Percentiles rank a stretch among this genome's conserved stretches.
Evolutionary conservation across 2,329 filamentous ascomycete genomes (phyloP).

Genomic region (Pseudogymnoascus sp.): DNA sequence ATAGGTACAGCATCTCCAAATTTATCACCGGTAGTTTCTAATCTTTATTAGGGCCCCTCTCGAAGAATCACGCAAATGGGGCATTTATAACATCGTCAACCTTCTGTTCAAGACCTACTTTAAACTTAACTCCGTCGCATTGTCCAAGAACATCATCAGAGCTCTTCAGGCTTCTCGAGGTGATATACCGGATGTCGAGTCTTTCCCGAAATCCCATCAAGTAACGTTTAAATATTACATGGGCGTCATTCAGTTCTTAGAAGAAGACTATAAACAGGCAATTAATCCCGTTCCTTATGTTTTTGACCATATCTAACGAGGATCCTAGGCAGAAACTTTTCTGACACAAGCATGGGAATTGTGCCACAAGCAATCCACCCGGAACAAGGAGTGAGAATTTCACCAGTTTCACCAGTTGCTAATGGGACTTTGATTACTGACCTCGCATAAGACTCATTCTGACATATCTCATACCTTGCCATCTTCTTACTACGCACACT

Average conservation of each 20-base stretch:
- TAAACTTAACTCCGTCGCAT: slow-evolving; percentile 80
- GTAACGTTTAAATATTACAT: slow-evolving; percentile 97
- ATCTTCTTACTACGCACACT: slow-evolving; percentile 78
- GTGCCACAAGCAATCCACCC: slow-evolving; percentile 64
- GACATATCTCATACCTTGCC: slow-evolving; percentile 90
- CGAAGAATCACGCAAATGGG: slow-evolving; percentile 93
- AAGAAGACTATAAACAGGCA: slow-evolving; percentile 83
- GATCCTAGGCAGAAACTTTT: slow-evolving; percentile 63
- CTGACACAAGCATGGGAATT: slow-evolving; percentile 74
- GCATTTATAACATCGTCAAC: slow-evolving; percentile 89
- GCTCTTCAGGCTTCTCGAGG: slow-evolving; percentile 68
- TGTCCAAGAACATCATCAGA: slow-evolving; percentile 83
- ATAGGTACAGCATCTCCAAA: slow-evolving; percentile 53
- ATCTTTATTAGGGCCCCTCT: slow-evolving; percentile 57
- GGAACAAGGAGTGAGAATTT: slow-evolving; percentile 68
- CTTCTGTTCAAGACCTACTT: slow-evolving; percentile 98
- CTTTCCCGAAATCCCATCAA: slow-evolving; percentile 81
- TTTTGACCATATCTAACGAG: background rate
- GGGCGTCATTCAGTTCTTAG: slow-evolving; percentile 85
- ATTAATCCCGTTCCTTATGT: slow-evolving; percentile 13
- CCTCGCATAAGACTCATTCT: slow-evolving; percentile 63
- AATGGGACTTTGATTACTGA: slow-evolving; percentile 8
- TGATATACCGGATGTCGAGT: slow-evolving; percentile 72
- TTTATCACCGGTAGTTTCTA: slow-evolving; percentile 7
- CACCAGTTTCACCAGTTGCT: background rate